phyloP scores from a whole-genome alignment of 2,329 filamentous ascomycete species.

The Ophiostoma populinum region DNA sequence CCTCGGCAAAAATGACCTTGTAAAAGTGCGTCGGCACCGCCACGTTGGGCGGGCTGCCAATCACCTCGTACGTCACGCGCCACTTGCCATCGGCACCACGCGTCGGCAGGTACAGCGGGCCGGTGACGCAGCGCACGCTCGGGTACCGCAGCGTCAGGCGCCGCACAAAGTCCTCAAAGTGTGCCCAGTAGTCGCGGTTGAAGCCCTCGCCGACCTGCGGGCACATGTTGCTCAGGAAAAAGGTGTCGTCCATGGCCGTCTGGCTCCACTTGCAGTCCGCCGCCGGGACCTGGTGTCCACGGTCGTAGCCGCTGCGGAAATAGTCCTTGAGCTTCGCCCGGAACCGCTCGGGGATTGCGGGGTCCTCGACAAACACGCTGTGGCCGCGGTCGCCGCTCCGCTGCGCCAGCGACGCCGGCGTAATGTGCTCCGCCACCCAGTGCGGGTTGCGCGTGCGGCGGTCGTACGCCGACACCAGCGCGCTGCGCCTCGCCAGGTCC shows the following conservation, averaged over 20 bases:
- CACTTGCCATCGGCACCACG: conserved; percentile 80
- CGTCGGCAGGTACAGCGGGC: conserved; percentile 81
- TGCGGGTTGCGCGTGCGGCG: conserved; percentile 78
- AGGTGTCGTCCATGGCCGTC: conserved; percentile 85
- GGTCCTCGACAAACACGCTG: conserved; percentile 70
- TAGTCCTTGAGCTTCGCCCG: conserved; percentile 86
- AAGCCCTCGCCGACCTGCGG: conserved; percentile 96
- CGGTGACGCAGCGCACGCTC: conserved; percentile 78
- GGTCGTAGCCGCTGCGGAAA: conserved; percentile 83
- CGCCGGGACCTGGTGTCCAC: conserved; percentile 91
- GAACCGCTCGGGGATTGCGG: conserved; percentile 65
- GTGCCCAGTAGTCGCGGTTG: conserved; percentile 98
- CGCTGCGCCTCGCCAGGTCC: conserved; percentile 60
- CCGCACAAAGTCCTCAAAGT: conserved; percentile 94
- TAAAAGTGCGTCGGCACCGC: conserved; percentile 98
- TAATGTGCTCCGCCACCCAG: conserved; percentile 97
- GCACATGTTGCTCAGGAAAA: conserved; percentile 90
- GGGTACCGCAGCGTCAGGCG: conserved; percentile 67
- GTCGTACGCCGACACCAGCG: conserved; percentile 78
- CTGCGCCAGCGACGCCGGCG: conserved; percentile 58
- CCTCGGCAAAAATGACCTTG: conserved; percentile 95
- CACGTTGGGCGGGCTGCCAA: conserved; percentile 81
- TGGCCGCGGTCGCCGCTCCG: conserved; percentile 70
- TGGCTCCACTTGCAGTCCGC: conserved; percentile 96
- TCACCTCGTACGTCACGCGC: conserved; percentile 90